These are phyloP conservation scores for Sanghuangporus weigelae DNA, from an alignment of 1,284 basidiomycete genomes.

Conservation along the genomic window DNA sequence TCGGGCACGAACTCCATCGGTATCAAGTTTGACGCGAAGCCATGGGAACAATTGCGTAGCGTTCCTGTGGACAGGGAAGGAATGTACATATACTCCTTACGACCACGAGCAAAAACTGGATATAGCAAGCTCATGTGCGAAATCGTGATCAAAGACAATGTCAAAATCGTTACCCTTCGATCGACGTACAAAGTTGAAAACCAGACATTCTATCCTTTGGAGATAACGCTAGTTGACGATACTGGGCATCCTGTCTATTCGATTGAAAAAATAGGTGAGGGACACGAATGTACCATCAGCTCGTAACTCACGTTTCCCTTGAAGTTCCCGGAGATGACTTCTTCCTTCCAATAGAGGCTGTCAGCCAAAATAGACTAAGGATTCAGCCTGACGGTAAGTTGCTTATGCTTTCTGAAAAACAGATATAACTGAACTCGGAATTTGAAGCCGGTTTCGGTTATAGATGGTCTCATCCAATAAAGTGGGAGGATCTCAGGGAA, in stretches of 20 bases:
- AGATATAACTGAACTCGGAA: constrained; percentile 10
- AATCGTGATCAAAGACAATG: constrained; percentile 86
- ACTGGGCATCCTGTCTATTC: constrained; percentile 78
- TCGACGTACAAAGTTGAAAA: constrained; percentile 96
- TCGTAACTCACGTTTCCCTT: background rate
- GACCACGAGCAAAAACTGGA: constrained; percentile 74
- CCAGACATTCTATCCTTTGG: constrained; percentile 87
- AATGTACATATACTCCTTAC: constrained; percentile 83
- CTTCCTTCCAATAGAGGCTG: constrained; percentile 88
- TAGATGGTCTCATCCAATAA: constrained; percentile 86
- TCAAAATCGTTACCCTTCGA: constrained; percentile 93
- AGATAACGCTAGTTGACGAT: constrained; percentile 87
- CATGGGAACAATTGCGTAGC: constrained; percentile 88
- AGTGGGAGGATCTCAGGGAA: constrained; percentile 81
- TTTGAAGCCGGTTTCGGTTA: constrained; percentile 87
- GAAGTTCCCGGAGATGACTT: constrained; percentile 84
- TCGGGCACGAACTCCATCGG: constrained; percentile 81
- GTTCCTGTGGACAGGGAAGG: constrained; percentile 95
- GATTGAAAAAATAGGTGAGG: constrained; percentile 79
- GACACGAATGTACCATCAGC: background rate
- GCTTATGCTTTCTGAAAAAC: background rate
- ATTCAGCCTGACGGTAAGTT: constrained; percentile 88
- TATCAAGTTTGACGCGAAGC: constrained; percentile 79
- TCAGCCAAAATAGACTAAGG: constrained; percentile 78
- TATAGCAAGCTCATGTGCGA: constrained; percentile 87